Conservation (phyloP, 352 stramenopile genomes). For the Globisporangium nagaii region DNA sequence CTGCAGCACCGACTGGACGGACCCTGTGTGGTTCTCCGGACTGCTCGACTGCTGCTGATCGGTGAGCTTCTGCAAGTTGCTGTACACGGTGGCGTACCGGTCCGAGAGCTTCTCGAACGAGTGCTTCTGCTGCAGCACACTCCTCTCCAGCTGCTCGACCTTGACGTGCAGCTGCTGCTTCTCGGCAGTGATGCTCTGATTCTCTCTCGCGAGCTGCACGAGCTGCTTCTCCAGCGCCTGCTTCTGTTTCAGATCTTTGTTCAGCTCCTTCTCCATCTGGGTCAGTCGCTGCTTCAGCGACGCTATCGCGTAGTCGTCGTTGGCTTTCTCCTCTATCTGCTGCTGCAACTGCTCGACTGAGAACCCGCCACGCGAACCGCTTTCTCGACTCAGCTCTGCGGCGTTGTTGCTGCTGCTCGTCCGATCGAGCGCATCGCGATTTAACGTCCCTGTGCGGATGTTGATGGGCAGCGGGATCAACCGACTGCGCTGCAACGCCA, state of each 20-base stretch:
- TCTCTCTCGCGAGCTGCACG: conserved; percentile 27
- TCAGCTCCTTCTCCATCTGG: conserved; percentile 38
- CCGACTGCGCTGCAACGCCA: conserved; percentile 43
- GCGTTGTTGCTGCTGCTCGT: conserved; percentile 6
- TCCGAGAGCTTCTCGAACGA: conserved; percentile 66
- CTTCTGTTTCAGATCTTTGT: conserved; percentile 12
- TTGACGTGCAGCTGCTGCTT: conserved; percentile 30
- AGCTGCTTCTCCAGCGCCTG: conserved; percentile 37
- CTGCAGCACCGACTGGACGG: conserved; percentile 43
- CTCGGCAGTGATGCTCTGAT: conserved; percentile 29
- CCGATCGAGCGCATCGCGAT: conserved; percentile 6
- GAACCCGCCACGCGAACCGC: background rate
- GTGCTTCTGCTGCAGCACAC: conserved; percentile 44
- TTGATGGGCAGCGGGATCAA: conserved; percentile 55
- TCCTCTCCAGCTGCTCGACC: conserved; percentile 40
- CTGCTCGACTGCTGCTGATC: conserved; percentile 22
- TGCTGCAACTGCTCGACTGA: conserved; percentile 12
- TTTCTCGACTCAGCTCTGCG: conserved; percentile 7
- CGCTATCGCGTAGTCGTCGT: conserved; percentile 36
- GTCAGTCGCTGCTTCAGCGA: conserved; percentile 40
- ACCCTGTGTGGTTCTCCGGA: conserved; percentile 9
- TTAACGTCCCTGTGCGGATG: conserved; percentile 29
- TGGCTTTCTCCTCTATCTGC: conserved; percentile 17
- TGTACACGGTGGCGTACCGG: conserved; percentile 45
- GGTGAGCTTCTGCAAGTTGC: conserved; percentile 48